Base-by-base conservation (phyloP, 208 protist species). In the Lotmaria passim region DNA sequence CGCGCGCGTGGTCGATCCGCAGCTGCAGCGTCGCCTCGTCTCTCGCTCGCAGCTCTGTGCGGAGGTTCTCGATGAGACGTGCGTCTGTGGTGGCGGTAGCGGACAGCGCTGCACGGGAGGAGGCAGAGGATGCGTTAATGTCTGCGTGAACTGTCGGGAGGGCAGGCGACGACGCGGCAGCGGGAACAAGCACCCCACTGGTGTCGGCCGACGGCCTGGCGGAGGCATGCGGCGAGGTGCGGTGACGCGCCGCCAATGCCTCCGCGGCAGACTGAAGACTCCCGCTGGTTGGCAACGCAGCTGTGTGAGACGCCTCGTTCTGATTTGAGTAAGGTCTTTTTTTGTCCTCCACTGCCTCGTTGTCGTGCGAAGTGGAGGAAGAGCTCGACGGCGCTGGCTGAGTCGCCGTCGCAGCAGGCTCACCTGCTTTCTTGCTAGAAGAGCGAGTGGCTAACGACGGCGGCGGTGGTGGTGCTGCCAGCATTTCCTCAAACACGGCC, bases 401-500 rank as follows among this genome's bases (percentile, higher is more conserved):
- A n/a, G n/a, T n/a, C n/a, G n/a, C n/a, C n/a, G n/a, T n/a, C n/a
- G n/a, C n/a, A n/a, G n/a, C n/a, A n/a, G n/a, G n/a, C n/a, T n/a
- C n/a, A n/a, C n/a, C 33, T 43, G 28, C 52, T 5, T 58, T 43
- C 3, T 47, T 10, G 33, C 2, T 47, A 36, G 19, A 2, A 7
- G 36, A n/a, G n/a, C n/a, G n/a, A n/a, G n/a, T n/a, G n/a, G n/a
- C n/a, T n/a, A n/a, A n/a, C 7, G 55, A 46, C 31, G n/a, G 26
- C 24, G 21, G 39, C 15, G 47, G 46, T 19, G 39, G 38, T 19
- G 17, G 43, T 8, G 46, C 53, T 23, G 57, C 65, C 46, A 90
- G 55, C 48, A 93, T 78, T 0, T 73, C 69, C 28, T 79, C 63
- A 57, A 86, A 90, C 23, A 86, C 78, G 26, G 69, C 69, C 34